phyloP scores from a whole-genome alignment of 2,329 filamentous ascomycete species.

The Colletotrichum destructivum region DNA sequence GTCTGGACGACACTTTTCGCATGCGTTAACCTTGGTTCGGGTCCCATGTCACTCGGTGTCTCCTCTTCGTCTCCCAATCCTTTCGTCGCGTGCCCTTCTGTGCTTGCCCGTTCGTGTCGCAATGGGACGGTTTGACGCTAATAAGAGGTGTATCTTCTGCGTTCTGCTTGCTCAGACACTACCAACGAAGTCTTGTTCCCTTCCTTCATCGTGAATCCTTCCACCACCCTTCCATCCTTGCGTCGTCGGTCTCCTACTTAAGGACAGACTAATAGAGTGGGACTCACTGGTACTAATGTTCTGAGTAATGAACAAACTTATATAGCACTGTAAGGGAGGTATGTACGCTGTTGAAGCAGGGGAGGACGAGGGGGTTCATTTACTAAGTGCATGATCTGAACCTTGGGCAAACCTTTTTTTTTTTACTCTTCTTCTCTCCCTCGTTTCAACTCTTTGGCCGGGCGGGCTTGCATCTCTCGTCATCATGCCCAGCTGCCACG shows the following conservation, averaged over 20 bases:
- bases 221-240: background rate
- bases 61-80: slow-evolving; percentile 10
- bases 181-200: background rate
- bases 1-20: background rate
- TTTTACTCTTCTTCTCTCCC: too few species aligned
- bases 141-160: background rate
- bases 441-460: background rate
- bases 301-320: background rate
- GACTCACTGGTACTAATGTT: background rate
- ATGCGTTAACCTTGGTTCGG: slow-evolving; percentile 18
- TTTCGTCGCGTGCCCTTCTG: background rate
- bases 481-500: background rate
- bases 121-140: slow-evolving; percentile 38
- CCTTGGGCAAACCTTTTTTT: background rate
- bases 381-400: background rate
- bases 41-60: background rate
- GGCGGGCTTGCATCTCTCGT: background rate
- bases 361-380: too few species aligned
- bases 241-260: background rate
- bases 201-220: background rate
- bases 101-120: slow-evolving; percentile 24
- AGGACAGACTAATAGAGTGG: background rate
- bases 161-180: slow-evolving; percentile 11
- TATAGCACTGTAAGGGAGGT: background rate
- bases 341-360: background rate